Evolutionary conservation across 352 stramenopile genomes (phyloP), one percentile per base, ranked within the genome.

Genomic region (Globisporangium abappressorium): DNA sequence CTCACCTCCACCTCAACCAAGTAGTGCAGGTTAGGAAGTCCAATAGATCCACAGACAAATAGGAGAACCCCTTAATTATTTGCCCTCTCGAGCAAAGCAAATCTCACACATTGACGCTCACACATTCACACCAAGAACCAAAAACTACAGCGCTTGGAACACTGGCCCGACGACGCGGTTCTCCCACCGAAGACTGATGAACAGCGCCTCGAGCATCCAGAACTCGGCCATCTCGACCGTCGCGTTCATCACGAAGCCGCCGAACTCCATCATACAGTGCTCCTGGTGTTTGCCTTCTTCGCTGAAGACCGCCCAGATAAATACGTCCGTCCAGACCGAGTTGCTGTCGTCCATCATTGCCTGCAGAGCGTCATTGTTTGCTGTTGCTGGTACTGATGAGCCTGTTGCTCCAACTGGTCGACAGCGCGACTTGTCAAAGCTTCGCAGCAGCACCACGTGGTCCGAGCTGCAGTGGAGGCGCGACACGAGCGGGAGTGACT

Each of bases 181-280:
- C 60, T 72, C 66, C 60, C 66, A 70, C 22, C 61, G 66, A 15
- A 72, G 43, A 5, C 53, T 65, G n/a, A 72, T 69, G 61, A 72
- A 28, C n/a, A 72, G 61, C 26, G 22, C 55, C 38, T 72, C 61
- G 43, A 72, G 55, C 66, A 72, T 69, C 60, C 60, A 72, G 36
- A 69, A 68, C 49, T 69, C 61, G 61, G 55, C 46, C 41, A 54
- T 62, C 30, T 58, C 53, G 18, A 30, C 20, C 30, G 62, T 65
- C 22, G 62, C 41, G 34, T 62, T 46, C 59, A 26, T 20, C 2
- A 70, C 38, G 12, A 65, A 57, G 7, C 66, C 61, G 36, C 66
- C 66, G 34, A 69, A 57, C 28, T 69, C 60, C 36, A 69, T 43
- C 53, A 34, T 51, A 38, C 66, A 72, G 51, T 58, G 18, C 54